Evolutionary conservation across 768 basidiomycete species (phyloP).

Genomic region (Auricularia sp.): DNA sequence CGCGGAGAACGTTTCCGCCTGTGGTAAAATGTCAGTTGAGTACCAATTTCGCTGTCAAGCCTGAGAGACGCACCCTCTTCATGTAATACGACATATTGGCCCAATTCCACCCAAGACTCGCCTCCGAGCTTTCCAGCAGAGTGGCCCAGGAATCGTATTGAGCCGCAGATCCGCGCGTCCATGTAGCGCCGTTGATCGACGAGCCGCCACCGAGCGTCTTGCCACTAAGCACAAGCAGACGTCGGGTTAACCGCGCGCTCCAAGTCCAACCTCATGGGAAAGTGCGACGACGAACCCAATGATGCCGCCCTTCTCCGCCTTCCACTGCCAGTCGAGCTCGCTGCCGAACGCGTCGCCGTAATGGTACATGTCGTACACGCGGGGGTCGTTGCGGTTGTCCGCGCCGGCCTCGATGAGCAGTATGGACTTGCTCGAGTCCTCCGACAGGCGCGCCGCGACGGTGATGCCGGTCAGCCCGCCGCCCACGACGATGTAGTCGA

Average conservation of each 20-base stretch:
- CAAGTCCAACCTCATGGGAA: too few species aligned
- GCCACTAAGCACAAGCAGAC: background rate
- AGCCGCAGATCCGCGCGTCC: constrained; percentile 31
- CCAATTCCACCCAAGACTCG: background rate
- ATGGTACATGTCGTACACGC: constrained; percentile 36
- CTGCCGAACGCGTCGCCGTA: constrained; percentile 33
- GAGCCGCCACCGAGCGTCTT: constrained; percentile 6
- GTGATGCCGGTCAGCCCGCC: constrained; percentile 37
- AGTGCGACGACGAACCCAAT: constrained; percentile 14
- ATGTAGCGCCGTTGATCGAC: constrained; percentile 19
- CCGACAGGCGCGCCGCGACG: constrained; percentile 37
- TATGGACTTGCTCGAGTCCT: constrained; percentile 32
- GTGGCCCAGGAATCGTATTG: constrained; percentile 33
- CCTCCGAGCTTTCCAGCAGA: constrained; percentile 21
- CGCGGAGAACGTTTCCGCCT: constrained; percentile 40
- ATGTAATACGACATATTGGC: background rate
- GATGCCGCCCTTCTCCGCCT: constrained; percentile 29
- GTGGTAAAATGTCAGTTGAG: background rate
- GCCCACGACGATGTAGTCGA: constrained; percentile 28
- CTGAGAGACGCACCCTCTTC: constrained; percentile 20
- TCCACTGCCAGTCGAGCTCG: constrained; percentile 37
- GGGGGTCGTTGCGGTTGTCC: constrained; percentile 34
- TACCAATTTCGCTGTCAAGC: too few species aligned
- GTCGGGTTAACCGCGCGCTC: constrained; percentile 7
- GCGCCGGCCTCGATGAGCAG: constrained; percentile 43